Conservation (phyloP, 345 rosid species). For the Eucalyptus marginata region DNA sequence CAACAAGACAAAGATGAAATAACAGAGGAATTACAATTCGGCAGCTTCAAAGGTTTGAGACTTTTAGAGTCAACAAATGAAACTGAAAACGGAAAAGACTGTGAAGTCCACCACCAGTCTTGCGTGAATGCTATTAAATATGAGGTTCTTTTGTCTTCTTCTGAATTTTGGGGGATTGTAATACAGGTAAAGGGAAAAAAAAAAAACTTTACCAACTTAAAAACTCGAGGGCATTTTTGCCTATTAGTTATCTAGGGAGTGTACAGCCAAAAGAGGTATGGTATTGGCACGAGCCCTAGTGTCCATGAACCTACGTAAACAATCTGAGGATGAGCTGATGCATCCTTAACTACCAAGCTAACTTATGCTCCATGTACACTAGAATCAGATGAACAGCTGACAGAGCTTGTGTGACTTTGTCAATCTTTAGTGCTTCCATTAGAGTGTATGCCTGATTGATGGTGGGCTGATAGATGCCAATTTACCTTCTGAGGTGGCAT, state of each 20-base stretch:
- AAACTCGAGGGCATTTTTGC: not conserved
- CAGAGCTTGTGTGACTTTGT: not conserved
- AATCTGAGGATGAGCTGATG: not conserved
- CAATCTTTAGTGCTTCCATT: not conserved
- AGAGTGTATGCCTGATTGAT: not conserved
- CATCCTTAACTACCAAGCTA: not conserved
- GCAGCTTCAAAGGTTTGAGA: not conserved
- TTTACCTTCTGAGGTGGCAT: too few species aligned
- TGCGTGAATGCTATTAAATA: not conserved
- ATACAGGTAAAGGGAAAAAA: not conserved
- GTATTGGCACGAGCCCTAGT: not conserved
- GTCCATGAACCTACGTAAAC: not conserved
- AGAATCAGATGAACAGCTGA: not conserved
- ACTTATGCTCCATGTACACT: not conserved
- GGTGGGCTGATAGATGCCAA: not conserved
- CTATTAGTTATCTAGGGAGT: not conserved
- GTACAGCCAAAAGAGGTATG: not conserved
- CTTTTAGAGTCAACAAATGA: not conserved
- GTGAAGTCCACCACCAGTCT: not conserved
- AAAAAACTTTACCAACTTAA: not conserved
- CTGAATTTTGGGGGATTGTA: not conserved
- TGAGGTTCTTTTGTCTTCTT: not conserved
- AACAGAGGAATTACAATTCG: not conserved
- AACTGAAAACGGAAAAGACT: not conserved
- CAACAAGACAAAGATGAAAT: not conserved